Evolutionary conservation across 2,329 filamentous ascomycete species (phyloP), one percentile per base, ranked within the genome.

Genomic region (Beauveria sp.): DNA sequence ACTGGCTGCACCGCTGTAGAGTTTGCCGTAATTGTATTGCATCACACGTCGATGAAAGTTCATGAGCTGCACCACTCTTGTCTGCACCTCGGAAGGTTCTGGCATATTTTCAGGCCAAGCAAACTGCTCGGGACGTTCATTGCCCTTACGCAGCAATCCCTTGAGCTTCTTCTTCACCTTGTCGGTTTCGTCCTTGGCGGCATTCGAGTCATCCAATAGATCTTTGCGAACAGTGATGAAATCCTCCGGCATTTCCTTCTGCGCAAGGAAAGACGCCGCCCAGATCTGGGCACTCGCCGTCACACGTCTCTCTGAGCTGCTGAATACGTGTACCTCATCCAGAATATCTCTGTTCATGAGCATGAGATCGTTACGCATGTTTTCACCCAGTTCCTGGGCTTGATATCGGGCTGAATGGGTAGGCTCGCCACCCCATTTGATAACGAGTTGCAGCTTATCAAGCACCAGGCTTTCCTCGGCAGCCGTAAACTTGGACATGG

Each of bases 111-210:
- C 86, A 2, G 95, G 95, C 95, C 95, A 99, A n/a, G 95, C 91
- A 72, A 99, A 99, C 70, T 99, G 92, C 20, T 93, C 87, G 10
- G 95, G 95, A 1, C 93, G 90, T 70, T 95, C 90, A 64, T 92
- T 91, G n/a, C 93, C 95, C 73, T 96, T 90, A 34, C 95, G 87
- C 62, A 99, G 76, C 22, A 99, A 81, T 1, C 91, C 88, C 77
- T 99, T 99, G 31, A 99, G 83, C 85, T 96, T 97, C 84, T 99
- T 99, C 82, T 99, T 99, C 61, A 99, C 95, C 76, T 96, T 97
- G 76, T 99, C 96, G 90, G 97, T 99, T 70, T 96, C 92, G 72
- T 99, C 95, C 74, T 99, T 99, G 62, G 95, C 95, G 4, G 95
- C 95, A 73, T 99, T 99, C 0, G 93, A 98, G 72, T 99, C 95